Evolutionary conservation across 2,329 filamentous ascomycete species (phyloP).

Genomic region (Arthrobotrys musiformis): DNA sequence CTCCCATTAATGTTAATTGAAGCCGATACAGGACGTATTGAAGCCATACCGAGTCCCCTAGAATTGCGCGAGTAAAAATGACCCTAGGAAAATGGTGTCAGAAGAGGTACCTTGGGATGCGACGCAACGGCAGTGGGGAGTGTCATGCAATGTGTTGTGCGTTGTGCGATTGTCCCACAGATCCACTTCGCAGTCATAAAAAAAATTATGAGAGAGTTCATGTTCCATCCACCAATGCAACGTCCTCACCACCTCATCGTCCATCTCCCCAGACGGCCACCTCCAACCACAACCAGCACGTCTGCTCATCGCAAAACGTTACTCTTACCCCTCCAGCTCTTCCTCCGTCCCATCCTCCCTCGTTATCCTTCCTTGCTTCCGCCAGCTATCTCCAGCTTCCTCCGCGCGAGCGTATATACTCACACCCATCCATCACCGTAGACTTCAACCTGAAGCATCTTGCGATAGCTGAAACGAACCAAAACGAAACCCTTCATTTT

Average conservation of each 20-base stretch:
- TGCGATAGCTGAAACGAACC: neutral
- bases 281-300: neutral
- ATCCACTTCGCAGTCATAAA: neutral
- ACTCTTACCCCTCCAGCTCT: neutral
- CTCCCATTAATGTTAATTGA: neutral
- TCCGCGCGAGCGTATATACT: no score
- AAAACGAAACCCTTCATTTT: neutral
- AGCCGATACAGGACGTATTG: neutral
- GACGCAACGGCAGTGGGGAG: neutral
- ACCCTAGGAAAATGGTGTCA: conserved; percentile 6
- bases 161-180: neutral
- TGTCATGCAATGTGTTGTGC: conserved; percentile 14
- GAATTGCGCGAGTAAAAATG: neutral
- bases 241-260: neutral
- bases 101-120: neutral
- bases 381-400: neutral
- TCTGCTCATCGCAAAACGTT: neutral
- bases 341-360: neutral
- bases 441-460: neutral
- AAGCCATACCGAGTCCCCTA: neutral
- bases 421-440: neutral
- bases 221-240: neutral
- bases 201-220: neutral
- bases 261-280: neutral
- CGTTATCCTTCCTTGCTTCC: neutral